Evolutionary conservation across 108 stramenopile genomes (phyloP), one percentile per base, ranked within the genome.

Genomic region (Pseudonitzschia delicatissima): DNA sequence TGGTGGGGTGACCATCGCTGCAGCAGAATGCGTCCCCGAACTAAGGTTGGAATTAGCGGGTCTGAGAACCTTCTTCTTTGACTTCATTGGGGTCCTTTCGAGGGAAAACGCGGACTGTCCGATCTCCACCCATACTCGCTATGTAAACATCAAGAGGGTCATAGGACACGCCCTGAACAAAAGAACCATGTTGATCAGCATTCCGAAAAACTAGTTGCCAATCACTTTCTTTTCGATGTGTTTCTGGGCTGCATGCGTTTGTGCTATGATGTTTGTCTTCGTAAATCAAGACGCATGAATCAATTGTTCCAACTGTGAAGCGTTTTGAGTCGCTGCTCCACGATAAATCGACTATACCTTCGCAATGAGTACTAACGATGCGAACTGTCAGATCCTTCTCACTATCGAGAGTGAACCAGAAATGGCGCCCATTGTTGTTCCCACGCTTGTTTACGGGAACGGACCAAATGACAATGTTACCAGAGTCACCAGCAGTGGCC

Each of bases 401-500:
- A 23, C 52, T 61, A 26, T 74, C 66, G 8, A 79, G 23, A 1
- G 59, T 45, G 13, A 66, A 67, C 82, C 86, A 82, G 53, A 62
- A 85, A 51, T 84, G 75, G 8, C 73, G 64, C 9, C 76, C 78
- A 64, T 71, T 74, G 57, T 66, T 62, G 51, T 65, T 77, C 8
- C 80, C 77, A 15, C 82, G 76, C 37, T 77, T 73, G 37, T 57
- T 27, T n/a, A 66, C 63, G 32, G 88, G 92, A 17, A 93, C 82
- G 1, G 79, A 78, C 77, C 78, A 90, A 13, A 90, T 57, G 1
- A 90, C 72, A 34, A 90, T 78, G 8, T 76, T 71, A 3, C 97
- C 97, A 7, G 88, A 77, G 57, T 96, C 95, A 39, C 93, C 83
- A 12, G 90, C 94, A 33, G 93, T 86, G 29, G 92, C 94, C 55